Evolutionary conservation across 371 early-diverging fungal species (phyloP), one percentile per base, ranked within the genome.

Genomic region (Gilbertella persicaria): DNA sequence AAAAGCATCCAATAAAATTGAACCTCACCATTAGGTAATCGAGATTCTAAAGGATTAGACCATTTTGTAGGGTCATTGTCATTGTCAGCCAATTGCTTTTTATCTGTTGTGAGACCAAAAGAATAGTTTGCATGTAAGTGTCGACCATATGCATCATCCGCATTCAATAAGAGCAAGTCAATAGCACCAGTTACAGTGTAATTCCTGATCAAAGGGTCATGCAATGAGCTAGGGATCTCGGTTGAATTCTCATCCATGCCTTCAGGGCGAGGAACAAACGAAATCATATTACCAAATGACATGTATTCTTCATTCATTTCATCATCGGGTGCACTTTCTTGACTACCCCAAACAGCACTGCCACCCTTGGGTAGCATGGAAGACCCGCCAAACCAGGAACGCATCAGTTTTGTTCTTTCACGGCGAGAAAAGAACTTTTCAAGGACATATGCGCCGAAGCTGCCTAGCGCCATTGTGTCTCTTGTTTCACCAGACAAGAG

Each of bases 341-440:
- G 40, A 16, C 75, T 71, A 14, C 96, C 94, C 97, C 97, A 97
- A 36, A 96, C 60, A 0, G 65, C 65, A 24, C 87, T 73, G 26
- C 94, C 95, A 35, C 98, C 98, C 63, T 92, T 93, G 43, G 95
- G 96, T 10, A 96, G 62, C 80, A 95, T 78, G 28, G 82, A 79
- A 2, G 82, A 66, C 14, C 87, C 79, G 2, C 92, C 92, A 19
- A 86, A 86, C 95, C 94, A 97, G n/a, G 83, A 86, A 29, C 92
- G 85, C 69, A 93, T 89, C 10, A 96, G 55, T 7, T 74, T 80
- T 4, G 87, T 82, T 7, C 94, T 79, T 55, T 96, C 93, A 16
- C 80, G 69, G 47, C 85, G 75, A 12, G 87, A 86, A 71, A 97
- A 92, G 71, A 94, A 89, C 43, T 85, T 87, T 63, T 97, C 97